Base-by-base conservation (phyloP, 2,329 filamentous ascomycete genomes). In the Fonsecaea multimorphosa region DNA sequence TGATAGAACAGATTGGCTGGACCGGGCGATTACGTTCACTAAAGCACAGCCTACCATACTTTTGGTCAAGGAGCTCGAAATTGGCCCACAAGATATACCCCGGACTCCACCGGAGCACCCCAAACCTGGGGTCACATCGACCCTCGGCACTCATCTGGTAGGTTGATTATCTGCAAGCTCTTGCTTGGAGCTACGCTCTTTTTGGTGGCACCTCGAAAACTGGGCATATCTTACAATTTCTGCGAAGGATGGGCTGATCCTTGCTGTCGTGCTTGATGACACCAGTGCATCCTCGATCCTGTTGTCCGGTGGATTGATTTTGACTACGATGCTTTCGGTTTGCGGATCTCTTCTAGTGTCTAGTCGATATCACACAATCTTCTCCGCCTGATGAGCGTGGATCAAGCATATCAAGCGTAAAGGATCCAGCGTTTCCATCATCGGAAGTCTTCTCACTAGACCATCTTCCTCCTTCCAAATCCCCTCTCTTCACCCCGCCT, bases 111-210 rank as follows among this genome's bases (percentile, higher is more conserved):
- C 58, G 32, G 58, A 52, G 44, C 5, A 6, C 14, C 46, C 31
- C 58, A 60, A 52, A 60, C 31, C 58, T 60, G 58, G 58, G 58
- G 58, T 60, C 51, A 60, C 31, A 9, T 52, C 58, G 22, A 51
- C 58, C 29, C 46, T 52, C 58, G 58, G 58, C 58, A 60, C 29
- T 60, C 58, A 29, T 34, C 58, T 60, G 46, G 46, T 53, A 56
- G 54, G 54, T 22, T 60, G 58, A 40, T 49, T 60, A 29, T 32
- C 29, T 52, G 40, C 44, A 51, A n/a, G 14, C 29, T 27, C 19
- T 12, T 46, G 27, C 38, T 31, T 12, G 40, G 40, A 24, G 9
- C 29, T 27, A 7, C 58, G 29, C 40, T 36, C 51, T 52, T 19
- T 36, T 36, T 31, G 40, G 29, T 60, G 16, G 19, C 46, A 27